Base-by-base conservation (phyloP, 2,329 filamentous ascomycete species). In the Aspergillus eucalypticola region DNA sequence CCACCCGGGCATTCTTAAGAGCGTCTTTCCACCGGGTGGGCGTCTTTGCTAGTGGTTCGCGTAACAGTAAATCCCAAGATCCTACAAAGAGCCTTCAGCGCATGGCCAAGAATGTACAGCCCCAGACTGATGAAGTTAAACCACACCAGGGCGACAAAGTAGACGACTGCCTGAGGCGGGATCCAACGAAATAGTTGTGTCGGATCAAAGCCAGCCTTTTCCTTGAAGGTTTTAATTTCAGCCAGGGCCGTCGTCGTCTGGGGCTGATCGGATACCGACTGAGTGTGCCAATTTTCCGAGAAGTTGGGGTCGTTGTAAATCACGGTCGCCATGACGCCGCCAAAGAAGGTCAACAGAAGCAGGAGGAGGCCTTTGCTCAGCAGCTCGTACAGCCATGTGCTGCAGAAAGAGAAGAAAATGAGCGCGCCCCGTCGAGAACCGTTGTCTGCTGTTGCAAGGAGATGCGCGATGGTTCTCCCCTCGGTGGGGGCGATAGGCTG, bases 61-160 rank as follows among this genome's bases (percentile, higher is more conserved):
- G n/a, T 11, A n/a, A 29, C 50, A 32, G 29, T 2, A 10, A 21
- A 17, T 13, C 50, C n/a, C 25, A 64, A 39, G 8, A 62, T 17
- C 2, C 15, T 46, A 15, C 23, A 46, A 5, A 58, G 13, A 2
- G 62, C 57, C 23, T 52, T 59, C 60, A 50, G 59, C 7, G 41
- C 58, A 15, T 57, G 51, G 5, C 64, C 42, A 15, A 66, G 25
- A 17, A 67, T 41, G 55, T 68, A 67, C 35, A 66, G 15, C 13
- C 57, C 60, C 41, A 67, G 21, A 17, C 44, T 50, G 5, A 44
- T 49, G 55, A 66, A 53, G 21, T 64, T 66, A 3, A 51, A 8
- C 66, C 66, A 68, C 10, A 64, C 10, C 3, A 60, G 11, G 3
- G 27, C 27, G 13, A 59, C 60, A 38, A 61, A 50, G 42, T 56